Evolutionary conservation across 2,329 filamentous ascomycete species (phyloP).

Genomic region (Penicillium aurantiogriseum): DNA sequence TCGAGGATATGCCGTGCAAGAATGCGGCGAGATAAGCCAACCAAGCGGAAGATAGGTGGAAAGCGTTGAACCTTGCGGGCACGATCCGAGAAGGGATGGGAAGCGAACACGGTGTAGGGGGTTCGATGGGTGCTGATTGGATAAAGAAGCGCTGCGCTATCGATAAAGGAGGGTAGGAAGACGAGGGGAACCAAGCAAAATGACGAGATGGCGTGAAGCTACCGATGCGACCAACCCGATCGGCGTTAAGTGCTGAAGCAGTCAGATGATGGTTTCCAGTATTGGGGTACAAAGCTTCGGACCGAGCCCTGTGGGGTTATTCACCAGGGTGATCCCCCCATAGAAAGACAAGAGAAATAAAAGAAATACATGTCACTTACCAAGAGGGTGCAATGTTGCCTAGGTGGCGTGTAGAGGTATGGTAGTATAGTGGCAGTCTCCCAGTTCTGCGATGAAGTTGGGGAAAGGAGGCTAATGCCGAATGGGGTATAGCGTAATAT

Average conservation of each 20-base stretch:
- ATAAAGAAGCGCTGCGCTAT: slow-evolving; percentile 23
- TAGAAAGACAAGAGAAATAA: neutral
- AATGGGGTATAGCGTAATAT: slow-evolving; percentile 1
- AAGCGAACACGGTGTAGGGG: slow-evolving; percentile 10
- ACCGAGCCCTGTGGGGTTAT: slow-evolving; percentile 4
- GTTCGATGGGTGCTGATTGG: slow-evolving; percentile 20
- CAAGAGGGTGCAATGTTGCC: neutral
- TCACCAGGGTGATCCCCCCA: neutral
- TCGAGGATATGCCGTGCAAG: slow-evolving; percentile 13
- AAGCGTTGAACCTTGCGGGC: slow-evolving; percentile 19
- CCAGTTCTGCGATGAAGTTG: slow-evolving; percentile 1
- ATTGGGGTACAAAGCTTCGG: slow-evolving; percentile 6
- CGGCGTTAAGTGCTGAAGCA: slow-evolving; percentile 16
- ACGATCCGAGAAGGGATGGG: slow-evolving; percentile 13
- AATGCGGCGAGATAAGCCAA: slow-evolving; percentile 9
- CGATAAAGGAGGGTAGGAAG: slow-evolving; percentile 12
- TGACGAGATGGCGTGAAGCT: slow-evolving; percentile 29
- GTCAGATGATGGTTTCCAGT: slow-evolving; percentile 22
- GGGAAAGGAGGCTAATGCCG: slow-evolving; percentile 7
- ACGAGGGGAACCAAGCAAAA: slow-evolving; percentile 12
- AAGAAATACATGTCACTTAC: neutral
- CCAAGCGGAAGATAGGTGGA: slow-evolving; percentile 13
- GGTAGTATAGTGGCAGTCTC: neutral
- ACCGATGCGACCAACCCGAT: slow-evolving; percentile 27
- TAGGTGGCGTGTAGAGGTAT: neutral